Percentiles rank a stretch among this genome's conserved stretches.
These are phyloP conservation scores for Stachybotrys elegans DNA, from an alignment of 2,329 filamentous ascomycete species.

Conservation along the genomic window DNA sequence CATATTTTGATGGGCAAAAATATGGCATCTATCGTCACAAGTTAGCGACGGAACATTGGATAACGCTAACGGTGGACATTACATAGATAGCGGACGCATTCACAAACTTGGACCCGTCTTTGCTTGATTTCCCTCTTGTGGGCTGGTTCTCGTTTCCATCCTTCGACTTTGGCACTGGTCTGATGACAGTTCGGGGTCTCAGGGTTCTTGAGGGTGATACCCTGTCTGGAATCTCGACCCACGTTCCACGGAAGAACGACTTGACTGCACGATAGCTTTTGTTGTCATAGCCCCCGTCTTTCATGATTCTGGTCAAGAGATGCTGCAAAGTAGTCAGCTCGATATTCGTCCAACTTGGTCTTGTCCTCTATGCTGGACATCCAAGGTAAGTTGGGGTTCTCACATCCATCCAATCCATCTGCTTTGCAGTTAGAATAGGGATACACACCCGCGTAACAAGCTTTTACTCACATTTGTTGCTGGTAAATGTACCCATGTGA, in stretches of 20 bases:
- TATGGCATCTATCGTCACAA: slow-evolving; percentile 1
- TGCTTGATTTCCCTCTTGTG: not conserved
- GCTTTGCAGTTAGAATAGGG: too few species aligned
- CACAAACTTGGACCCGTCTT: not conserved
- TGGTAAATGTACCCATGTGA: too few species aligned
- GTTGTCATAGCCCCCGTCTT: not conserved
- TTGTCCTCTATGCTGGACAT: too few species aligned
- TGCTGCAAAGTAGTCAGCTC: not conserved
- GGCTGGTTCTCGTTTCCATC: not conserved
- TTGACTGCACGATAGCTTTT: not conserved
- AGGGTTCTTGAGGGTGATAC: not conserved
- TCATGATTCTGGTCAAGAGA: not conserved
- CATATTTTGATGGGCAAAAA: not conserved
- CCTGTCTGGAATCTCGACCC: not conserved
- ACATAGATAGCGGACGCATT: not conserved
- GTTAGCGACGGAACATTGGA: not conserved
- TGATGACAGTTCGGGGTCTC: not conserved
- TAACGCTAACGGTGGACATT: not conserved
- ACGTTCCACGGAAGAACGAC: not conserved
- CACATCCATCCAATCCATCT: too few species aligned
- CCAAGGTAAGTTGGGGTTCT: too few species aligned
- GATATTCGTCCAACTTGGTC: too few species aligned
- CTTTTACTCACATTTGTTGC: too few species aligned
- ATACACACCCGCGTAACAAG: too few species aligned
- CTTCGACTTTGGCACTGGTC: not conserved